These are phyloP conservation scores for Kernera saxatilis DNA, from an alignment of 345 rosid species.

Conservation along the genomic window DNA sequence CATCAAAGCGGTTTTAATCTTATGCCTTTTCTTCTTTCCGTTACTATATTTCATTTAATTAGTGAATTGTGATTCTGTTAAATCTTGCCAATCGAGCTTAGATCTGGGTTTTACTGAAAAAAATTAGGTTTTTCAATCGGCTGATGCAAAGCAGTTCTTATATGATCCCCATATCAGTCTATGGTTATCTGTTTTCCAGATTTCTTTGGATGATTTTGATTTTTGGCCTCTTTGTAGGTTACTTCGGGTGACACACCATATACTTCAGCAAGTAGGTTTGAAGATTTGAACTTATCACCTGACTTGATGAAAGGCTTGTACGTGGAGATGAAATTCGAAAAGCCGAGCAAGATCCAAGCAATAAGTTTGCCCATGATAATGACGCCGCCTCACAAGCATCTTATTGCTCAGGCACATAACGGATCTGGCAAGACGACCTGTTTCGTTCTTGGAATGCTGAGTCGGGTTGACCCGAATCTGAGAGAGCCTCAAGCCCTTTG, in stretches of 20 bases:
- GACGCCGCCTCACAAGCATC: constrained; percentile 74
- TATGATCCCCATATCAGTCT: neutral
- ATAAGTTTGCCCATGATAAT: constrained; percentile 90
- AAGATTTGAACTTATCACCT: constrained; percentile 69
- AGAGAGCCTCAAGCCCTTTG: constrained; percentile 83
- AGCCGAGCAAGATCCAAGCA: constrained; percentile 96
- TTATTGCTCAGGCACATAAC: constrained; percentile 93
- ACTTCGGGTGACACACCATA: constrained; percentile 77
- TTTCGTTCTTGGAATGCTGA: constrained; percentile 91
- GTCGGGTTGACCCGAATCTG: constrained; percentile 61
- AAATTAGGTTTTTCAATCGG: neutral
- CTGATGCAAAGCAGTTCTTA: neutral
- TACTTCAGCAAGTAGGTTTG: constrained; percentile 69
- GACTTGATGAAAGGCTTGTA: constrained; percentile 87
- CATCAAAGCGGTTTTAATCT: constrained; percentile 57
- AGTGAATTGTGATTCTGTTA: neutral
- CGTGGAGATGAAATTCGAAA: constrained; percentile 85
- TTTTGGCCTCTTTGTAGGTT: constrained; percentile 40
- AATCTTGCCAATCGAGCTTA: neutral
- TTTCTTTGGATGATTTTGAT: neutral
- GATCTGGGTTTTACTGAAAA: constrained; percentile 1
- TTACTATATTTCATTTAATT: neutral
- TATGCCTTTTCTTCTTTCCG: neutral
- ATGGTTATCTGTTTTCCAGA: neutral
- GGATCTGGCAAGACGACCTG: constrained; percentile 99